Evolutionary conservation across 2,329 filamentous ascomycete genomes (phyloP).

Genomic region (Leptographium procerum): DNA sequence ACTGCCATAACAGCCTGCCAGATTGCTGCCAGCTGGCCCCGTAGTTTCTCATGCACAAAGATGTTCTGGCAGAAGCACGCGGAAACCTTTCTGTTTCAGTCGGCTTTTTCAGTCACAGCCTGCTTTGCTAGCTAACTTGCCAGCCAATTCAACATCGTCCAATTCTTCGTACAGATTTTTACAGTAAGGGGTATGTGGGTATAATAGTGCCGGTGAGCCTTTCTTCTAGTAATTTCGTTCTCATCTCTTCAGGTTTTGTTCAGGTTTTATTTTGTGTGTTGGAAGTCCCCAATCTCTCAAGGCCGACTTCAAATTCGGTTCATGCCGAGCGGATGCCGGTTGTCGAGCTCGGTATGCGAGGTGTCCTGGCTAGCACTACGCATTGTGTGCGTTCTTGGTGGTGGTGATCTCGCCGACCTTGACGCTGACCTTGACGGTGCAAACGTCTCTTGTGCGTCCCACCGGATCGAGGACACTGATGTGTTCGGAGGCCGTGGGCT

Average conservation of each 20-base stretch:
- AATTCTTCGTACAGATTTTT: background rate
- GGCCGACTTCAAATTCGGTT: conserved; percentile 35
- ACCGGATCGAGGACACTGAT: conserved; percentile 17
- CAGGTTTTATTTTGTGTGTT: background rate
- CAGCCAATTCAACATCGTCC: background rate
- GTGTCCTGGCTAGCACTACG: conserved; percentile 4
- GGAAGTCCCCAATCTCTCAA: background rate
- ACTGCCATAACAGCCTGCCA: background rate
- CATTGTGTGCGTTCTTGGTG: background rate
- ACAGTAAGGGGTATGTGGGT: background rate
- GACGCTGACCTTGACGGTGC: background rate
- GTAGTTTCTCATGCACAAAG: too few species aligned
- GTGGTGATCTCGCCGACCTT: background rate
- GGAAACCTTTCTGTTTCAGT: too few species aligned
- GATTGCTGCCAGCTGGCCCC: background rate
- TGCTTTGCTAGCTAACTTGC: background rate
- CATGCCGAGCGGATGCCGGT: conserved; percentile 45
- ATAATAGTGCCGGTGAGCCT: background rate
- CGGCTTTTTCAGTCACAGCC: too few species aligned
- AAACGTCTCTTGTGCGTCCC: conserved; percentile 30
- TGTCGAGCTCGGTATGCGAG: conserved; percentile 18
- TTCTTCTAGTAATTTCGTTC: background rate
- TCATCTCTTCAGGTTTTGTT: background rate
- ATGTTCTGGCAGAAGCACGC: too few species aligned
- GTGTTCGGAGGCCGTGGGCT: conserved; percentile 36